Evolutionary conservation across 164 flowering plant genomes (phyloP).

Genomic region (Liriodendron chinense): DNA sequence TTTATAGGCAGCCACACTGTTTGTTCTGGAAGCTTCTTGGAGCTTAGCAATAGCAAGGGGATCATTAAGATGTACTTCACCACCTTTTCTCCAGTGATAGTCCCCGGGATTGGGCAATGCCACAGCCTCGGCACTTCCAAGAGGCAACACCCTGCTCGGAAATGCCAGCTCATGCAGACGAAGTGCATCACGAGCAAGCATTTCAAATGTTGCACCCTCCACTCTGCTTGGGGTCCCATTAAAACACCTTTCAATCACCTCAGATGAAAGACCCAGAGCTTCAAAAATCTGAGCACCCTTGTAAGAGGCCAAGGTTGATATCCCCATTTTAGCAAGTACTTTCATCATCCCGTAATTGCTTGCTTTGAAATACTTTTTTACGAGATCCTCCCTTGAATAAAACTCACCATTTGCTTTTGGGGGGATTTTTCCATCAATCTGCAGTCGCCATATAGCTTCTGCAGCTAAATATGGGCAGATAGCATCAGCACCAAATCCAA

Average conservation of each 20-base stretch:
- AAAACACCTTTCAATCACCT: conserved; percentile 88
- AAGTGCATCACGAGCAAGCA: conserved; percentile 85
- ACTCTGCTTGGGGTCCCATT: conserved; percentile 97
- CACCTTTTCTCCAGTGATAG: conserved; percentile 98
- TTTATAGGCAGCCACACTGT: conserved; percentile 91
- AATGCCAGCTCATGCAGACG: conserved; percentile 87
- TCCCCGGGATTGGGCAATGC: conserved; percentile 96
- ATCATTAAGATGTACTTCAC: conserved; percentile 94
- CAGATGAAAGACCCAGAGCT: conserved; percentile 96
- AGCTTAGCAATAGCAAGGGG: conserved; percentile 96
- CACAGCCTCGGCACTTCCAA: conserved; percentile 92
- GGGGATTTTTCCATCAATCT: conserved; percentile 93
- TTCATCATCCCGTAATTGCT: conserved; percentile 99
- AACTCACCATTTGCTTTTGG: conserved; percentile 75
- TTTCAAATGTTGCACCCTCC: conserved; percentile 98
- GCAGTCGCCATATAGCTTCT: conserved; percentile 93
- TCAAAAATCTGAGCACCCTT: conserved; percentile 99
- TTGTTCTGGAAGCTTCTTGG: conserved; percentile 89
- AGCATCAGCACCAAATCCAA: conserved; percentile 99
- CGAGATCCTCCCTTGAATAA: conserved; percentile 77
- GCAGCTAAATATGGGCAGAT: conserved; percentile 95
- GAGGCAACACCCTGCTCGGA: conserved; percentile 67
- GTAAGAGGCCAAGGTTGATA: conserved; percentile 97
- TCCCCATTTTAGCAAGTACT: conserved; percentile 99
- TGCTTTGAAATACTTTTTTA: conserved; percentile 87